Evolutionary conservation across 1,284 basidiomycete species (phyloP).

Genomic region (Cryptococcus sp.): DNA sequence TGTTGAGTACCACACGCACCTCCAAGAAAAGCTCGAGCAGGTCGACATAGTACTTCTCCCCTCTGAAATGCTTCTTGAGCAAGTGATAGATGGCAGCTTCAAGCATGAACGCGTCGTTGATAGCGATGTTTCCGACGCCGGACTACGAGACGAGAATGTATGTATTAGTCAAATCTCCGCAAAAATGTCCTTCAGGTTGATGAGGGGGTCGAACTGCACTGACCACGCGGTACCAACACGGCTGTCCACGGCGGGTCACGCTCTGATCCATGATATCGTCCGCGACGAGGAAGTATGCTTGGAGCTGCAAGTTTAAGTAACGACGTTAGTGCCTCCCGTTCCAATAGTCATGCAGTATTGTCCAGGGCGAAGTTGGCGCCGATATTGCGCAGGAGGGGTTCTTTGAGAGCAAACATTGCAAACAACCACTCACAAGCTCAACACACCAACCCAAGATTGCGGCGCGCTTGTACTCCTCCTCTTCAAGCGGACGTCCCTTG

Average conservation of each 20-base stretch:
- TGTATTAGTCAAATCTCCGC: background rate
- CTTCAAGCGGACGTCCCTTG: slow-evolving; percentile 62
- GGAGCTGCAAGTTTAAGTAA: slow-evolving; percentile 63
- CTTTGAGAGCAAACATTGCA: too few species aligned
- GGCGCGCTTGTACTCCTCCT: slow-evolving; percentile 85
- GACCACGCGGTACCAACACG: slow-evolving; percentile 87
- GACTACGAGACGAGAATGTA: slow-evolving; percentile 43
- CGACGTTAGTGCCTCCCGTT: background rate
- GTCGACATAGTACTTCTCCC: slow-evolving; percentile 80
- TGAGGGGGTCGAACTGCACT: slow-evolving; percentile 17
- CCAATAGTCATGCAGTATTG: background rate
- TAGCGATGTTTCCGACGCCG: slow-evolving; percentile 79
- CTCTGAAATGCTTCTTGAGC: slow-evolving; percentile 83
- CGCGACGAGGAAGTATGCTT: slow-evolving; percentile 96
- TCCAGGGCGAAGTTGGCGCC: background rate
- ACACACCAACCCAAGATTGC: slow-evolving; percentile 95
- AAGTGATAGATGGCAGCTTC: slow-evolving; percentile 91
- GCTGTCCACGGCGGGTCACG: slow-evolving; percentile 88
- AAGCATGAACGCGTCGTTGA: slow-evolving; percentile 98
- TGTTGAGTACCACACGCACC: slow-evolving; percentile 49
- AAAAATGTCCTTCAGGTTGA: background rate
- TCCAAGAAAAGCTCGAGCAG: slow-evolving; percentile 90
- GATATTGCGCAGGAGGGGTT: background rate
- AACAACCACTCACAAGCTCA: slow-evolving; percentile 70
- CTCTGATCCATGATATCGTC: slow-evolving; percentile 95